Evolutionary conservation across 306 rosid species (phyloP), one percentile per base, ranked within the genome.

Genomic region (Malus asiatica): DNA sequence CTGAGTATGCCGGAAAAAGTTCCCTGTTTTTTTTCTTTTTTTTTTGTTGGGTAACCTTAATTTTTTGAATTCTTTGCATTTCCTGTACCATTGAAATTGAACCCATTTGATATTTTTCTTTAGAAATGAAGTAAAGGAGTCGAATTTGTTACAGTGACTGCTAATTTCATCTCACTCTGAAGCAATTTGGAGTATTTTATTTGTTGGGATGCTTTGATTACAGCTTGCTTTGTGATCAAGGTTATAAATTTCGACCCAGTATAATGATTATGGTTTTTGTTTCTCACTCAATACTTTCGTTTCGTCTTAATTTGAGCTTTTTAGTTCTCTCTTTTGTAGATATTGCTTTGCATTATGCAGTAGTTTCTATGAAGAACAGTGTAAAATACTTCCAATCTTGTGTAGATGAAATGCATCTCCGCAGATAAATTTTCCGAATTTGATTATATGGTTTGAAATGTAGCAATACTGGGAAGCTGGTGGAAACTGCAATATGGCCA

Each of bases 381-480:
- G n/a, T 63, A 63, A 13, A 8, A 0, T 67, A 1, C 14, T 14
- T 55, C 45, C 74, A 48, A 9, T 53, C 40, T 65, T 76, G 11
- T 30, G 22, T 16, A 19, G 5, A 15, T 48, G 30, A 51, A 29
- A 18, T 11, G 42, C 2, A 51, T 71, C 2, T 48, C 27, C n/a
- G 48, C 15, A 11, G 15, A 8, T 70, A 27, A 5, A 7, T 33
- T 81, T 30, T 40, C 71, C 30, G 29, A 67, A n/a, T 44, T 78
- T 71, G 62, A 73, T 71, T 64, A 32, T 77, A 16, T 68, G 82
- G 29, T 73, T 74, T 78, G 76, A 35, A 46, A 53, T 78, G 55
- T 80, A 95, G 97, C 70, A 86, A 88, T 86, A 84, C 66, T 95
- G 99, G 99, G 99, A 95, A 88, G 99, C 97, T 78, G 99, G 99